Conservation (phyloP, 108 stramenopile species). For the Aureococcus anophagefferens region DNA sequence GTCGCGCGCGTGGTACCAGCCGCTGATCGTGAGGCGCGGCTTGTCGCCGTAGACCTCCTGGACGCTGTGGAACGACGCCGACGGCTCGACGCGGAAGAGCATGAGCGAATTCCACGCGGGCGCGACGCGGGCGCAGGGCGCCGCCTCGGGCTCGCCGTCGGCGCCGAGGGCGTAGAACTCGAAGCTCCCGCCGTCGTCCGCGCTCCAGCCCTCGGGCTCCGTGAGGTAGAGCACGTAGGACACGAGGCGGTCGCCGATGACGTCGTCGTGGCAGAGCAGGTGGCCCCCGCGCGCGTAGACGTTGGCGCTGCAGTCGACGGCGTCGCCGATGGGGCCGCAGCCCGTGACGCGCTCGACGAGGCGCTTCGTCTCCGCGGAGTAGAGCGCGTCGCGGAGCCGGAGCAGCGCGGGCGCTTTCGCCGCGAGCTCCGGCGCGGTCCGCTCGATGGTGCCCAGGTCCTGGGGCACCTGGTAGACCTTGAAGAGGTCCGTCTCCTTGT, state of each 20-base stretch:
- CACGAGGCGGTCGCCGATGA: slow-evolving; percentile 80
- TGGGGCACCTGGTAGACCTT: slow-evolving; percentile 73
- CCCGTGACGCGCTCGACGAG: slow-evolving; percentile 66
- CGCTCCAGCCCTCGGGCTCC: slow-evolving; percentile 58
- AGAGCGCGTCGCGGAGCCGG: slow-evolving; percentile 64
- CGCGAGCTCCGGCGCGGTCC: slow-evolving; percentile 31
- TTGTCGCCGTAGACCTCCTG: slow-evolving; percentile 87
- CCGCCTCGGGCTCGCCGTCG: slow-evolving; percentile 41
- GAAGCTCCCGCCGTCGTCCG: slow-evolving; percentile 76
- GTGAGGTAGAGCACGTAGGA: slow-evolving; percentile 89
- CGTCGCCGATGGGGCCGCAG: slow-evolving; percentile 28
- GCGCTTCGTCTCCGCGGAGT: slow-evolving; percentile 67
- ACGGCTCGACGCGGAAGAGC: slow-evolving; percentile 78
- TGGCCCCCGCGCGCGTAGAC: slow-evolving; percentile 86
- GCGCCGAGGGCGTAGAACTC: slow-evolving; percentile 59
- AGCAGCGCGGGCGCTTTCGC: slow-evolving; percentile 56
- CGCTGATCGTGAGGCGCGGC: slow-evolving; percentile 75
- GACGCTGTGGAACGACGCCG: slow-evolving; percentile 82
- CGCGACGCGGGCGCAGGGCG: slow-evolving; percentile 56
- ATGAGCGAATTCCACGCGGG: slow-evolving; percentile 81
- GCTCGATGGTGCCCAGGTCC: slow-evolving; percentile 53
- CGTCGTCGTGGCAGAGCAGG: slow-evolving; percentile 92
- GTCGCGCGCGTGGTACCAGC: slow-evolving; percentile 34
- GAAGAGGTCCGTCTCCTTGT: slow-evolving; percentile 91
- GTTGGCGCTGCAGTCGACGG: slow-evolving; percentile 86